Evolutionary conservation across 441 rosid genomes (phyloP), one percentile per base, ranked within the genome.

Genomic region (Breynia disticha): DNA sequence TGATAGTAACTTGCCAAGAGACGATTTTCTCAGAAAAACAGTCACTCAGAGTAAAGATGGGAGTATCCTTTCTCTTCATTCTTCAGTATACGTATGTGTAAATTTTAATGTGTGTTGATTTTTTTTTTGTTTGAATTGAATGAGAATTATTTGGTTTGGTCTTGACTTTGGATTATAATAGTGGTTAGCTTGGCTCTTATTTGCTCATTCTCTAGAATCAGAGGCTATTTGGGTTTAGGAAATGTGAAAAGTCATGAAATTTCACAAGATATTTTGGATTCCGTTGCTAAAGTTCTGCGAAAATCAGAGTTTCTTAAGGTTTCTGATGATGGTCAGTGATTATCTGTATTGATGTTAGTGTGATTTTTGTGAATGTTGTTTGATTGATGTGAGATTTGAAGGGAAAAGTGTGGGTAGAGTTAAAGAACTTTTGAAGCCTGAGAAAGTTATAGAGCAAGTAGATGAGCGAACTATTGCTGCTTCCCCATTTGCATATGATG

Each of bases 171-270:
- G 37, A 41, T 41, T 4, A 1, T 17, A 18, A 32, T 51, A 80
- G 83, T 80, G 76, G 76, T 78, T 54, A 73, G 75, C 55, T 59
- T 81, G 51, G 65, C 76, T 62, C 62, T 81, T 51, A 70, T 81
- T 35, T 78, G 83, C 57, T 78, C 83, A 35, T 78, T 78, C 63
- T 67, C 78, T 57, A 78, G 77, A 62, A 78, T 78, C 69, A 74
- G 80, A 52, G 65, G 44, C 39, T 67, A 67, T 60, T 74, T 78
- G 16, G 69, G 73, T 19, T 65, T 81, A 63, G 77, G 66, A 24
- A 61, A 54, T 22, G 22, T 59, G 48, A 68, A 48, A 67, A 65
- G 71, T 6, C 70, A 74, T 16, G 81, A 78, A 15, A 64, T 78
- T 32, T 70, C 81, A 5, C 37, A 43, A 15, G 39, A 17, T 1